These are phyloP conservation scores for Aspergillus coremiiformis DNA, from an alignment of 495 filamentous ascomycete species.

Conservation along the genomic window DNA sequence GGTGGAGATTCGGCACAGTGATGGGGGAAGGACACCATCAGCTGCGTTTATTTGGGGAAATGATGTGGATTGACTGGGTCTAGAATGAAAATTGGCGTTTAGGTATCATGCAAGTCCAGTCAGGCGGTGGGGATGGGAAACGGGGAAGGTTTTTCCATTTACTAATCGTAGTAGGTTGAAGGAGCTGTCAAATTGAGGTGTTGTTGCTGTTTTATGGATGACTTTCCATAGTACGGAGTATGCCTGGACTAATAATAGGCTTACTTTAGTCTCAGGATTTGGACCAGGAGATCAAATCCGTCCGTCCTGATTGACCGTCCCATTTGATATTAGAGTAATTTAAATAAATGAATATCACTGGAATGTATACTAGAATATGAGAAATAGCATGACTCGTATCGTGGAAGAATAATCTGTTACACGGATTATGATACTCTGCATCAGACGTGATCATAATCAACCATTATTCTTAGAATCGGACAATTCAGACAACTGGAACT, in stretches of 20 bases:
- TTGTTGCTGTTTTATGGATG: background rate
- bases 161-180: background rate
- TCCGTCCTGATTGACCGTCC: constrained; percentile 1
- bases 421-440: background rate
- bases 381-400: background rate
- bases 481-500: background rate
- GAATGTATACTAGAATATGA: too few species aligned
- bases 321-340: too few species aligned
- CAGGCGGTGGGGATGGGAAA: background rate
- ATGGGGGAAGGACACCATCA: background rate
- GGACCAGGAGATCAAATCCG: constrained; percentile 5
- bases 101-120: background rate
- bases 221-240: background rate
- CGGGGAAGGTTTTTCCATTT: background rate
- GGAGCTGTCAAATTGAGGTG: background rate
- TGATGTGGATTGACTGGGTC: background rate
- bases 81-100: background rate
- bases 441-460: background rate
- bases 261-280: background rate
- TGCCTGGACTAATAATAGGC: background rate
- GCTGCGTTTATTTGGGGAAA: background rate
- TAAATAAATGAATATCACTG: too few species aligned
- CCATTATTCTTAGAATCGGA: background rate
- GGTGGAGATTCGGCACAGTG: background rate
- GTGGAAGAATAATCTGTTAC: background rate